phyloP scores from a whole-genome alignment of 495 filamentous ascomycete species.

The Trichoderma reesei region DNA sequence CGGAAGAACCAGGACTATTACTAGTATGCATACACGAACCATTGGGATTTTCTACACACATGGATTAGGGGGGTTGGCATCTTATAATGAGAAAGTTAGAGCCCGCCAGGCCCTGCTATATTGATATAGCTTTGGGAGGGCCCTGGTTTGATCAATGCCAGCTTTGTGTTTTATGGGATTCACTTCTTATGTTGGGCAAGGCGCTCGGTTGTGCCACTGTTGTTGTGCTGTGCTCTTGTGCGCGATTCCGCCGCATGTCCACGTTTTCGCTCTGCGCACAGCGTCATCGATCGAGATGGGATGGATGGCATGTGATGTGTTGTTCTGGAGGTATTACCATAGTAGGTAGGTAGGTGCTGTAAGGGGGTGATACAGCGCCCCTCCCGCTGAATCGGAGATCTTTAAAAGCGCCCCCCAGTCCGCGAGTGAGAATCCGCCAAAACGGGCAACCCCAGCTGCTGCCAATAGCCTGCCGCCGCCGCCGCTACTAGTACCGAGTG shows the following conservation, averaged over 20 bases:
- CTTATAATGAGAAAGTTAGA: too few relatives aligned
- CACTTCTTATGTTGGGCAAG: background rate
- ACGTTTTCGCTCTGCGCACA: background rate
- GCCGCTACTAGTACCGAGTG: background rate
- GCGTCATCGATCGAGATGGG: too few relatives aligned
- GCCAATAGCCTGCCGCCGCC: background rate
- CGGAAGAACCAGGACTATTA: background rate
- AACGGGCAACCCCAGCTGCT: constrained; percentile 3
- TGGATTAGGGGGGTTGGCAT: background rate
- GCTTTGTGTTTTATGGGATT: background rate
- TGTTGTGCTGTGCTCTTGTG: background rate
- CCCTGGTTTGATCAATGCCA: background rate
- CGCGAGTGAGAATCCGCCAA: background rate
- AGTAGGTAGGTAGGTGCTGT: too few relatives aligned
- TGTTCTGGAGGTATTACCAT: background rate
- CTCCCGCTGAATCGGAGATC: constrained; percentile 1
- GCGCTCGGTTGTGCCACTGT: background rate
- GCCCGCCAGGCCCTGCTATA: background rate
- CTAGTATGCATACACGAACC: background rate
- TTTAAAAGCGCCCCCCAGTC: constrained; percentile 1
- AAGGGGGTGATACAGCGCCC: constrained; percentile 1
- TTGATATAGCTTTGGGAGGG: background rate
- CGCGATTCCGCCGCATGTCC: background rate
- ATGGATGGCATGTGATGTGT: background rate
- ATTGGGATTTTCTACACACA: background rate